Evolutionary conservation across 805 yeast genomes (phyloP).

Genomic region (Maudiozyma serrabonitensis): DNA sequence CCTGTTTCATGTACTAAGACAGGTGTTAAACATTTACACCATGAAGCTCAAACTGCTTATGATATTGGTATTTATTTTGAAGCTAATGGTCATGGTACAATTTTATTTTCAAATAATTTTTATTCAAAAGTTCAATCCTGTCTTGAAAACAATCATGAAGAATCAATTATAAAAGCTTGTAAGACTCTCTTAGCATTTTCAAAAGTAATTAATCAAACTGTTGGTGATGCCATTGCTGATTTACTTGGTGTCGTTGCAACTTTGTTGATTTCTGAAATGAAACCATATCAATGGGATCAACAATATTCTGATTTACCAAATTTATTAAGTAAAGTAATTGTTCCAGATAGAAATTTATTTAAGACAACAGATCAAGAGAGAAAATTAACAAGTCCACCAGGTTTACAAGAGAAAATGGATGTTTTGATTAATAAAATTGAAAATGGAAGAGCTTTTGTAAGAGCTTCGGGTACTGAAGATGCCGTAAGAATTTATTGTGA

Average conservation of each 20-base stretch:
- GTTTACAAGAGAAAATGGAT: constrained; percentile 69
- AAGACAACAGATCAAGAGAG: constrained; percentile 89
- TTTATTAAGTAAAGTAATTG: constrained; percentile 68
- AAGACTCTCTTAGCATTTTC: constrained; percentile 50
- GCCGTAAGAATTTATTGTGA: constrained; percentile 95
- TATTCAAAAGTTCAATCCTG: constrained; percentile 17
- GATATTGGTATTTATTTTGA: constrained; percentile 94
- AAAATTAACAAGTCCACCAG: constrained; percentile 62
- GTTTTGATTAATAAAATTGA: constrained; percentile 43
- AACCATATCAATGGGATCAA: constrained; percentile 64
- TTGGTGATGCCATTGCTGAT: constrained; percentile 98
- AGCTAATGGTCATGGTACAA: constrained; percentile 99
- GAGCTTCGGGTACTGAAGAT: constrained; percentile 97
- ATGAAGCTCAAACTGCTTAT: constrained; percentile 66
- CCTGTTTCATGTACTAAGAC: constrained; percentile 89
- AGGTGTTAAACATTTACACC: constrained; percentile 94
- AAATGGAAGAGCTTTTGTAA: constrained; percentile 77
- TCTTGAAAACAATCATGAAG: background rate
- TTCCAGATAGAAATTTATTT: constrained; percentile 70
- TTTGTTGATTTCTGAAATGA: constrained; percentile 42
- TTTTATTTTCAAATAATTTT: constrained; percentile 57
- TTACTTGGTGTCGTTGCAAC: constrained; percentile 67
- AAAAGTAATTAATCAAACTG: constrained; percentile 83
- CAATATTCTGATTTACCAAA: constrained; percentile 84
- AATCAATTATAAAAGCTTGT: background rate